phyloP scores from a whole-genome alignment of 305 asterid genomes.

The Rubia balearica region DNA sequence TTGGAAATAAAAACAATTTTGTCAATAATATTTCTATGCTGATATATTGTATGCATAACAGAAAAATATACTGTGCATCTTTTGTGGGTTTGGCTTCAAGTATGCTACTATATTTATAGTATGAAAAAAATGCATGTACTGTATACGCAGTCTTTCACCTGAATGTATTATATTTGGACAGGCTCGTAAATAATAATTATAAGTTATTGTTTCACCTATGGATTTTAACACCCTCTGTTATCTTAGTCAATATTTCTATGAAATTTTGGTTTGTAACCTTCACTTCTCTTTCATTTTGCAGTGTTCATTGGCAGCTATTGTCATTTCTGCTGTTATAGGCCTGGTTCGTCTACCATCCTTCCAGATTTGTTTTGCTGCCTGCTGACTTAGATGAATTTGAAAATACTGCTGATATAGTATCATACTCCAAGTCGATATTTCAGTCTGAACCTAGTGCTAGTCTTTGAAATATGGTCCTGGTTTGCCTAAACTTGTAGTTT shows the following conservation, averaged over 20 bases:
- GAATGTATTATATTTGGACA: conserved; percentile 1
- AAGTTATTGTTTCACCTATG: not conserved
- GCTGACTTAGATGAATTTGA: conserved; percentile 4
- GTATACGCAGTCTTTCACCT: not conserved
- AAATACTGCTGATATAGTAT: not conserved
- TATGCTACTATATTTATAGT: not conserved
- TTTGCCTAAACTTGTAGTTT: not conserved
- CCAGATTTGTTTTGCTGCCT: conserved; percentile 10
- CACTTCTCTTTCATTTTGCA: conserved; percentile 39
- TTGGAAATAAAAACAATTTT: not conserved
- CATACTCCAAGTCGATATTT: not conserved
- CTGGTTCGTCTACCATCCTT: conserved; percentile 54
- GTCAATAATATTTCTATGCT: not conserved
- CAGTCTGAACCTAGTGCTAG: not conserved
- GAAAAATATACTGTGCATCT: not conserved
- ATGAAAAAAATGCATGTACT: not conserved
- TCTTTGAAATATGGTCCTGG: not conserved
- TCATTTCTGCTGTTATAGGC: conserved; percentile 95
- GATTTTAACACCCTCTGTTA: not conserved
- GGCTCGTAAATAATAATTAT: not conserved
- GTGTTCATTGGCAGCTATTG: conserved; percentile 94
- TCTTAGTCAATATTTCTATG: not conserved
- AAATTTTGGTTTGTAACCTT: conserved; percentile 11
- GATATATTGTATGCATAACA: not conserved
- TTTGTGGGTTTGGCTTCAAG: not conserved